Evolutionary conservation across 202 grass and related monocot species (phyloP), one percentile per base, ranked within the genome.

Genomic region (Hordeum pubiflorum): DNA sequence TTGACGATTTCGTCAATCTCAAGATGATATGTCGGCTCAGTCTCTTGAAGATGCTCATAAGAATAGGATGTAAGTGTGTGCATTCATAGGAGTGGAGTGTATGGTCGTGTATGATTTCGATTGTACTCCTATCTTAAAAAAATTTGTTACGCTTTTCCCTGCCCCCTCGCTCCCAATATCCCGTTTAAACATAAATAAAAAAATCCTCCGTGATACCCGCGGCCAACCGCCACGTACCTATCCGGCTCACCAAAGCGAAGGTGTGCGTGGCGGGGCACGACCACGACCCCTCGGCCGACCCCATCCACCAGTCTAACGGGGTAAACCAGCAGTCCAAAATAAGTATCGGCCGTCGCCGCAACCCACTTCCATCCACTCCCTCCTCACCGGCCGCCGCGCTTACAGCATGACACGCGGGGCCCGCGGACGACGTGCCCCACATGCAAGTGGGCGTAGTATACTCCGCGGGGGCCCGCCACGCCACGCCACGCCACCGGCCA

Each of bases 241-340:
- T 18, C 52, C 9, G 21, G 57, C 2, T 33, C 24, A 46, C 2
- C 23, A 5, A 48, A 43, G 36, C 17, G 24, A 33, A 11, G 38
- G 66, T 43, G 44, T 48, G 44, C 44, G 44, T 48, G 44, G 44
- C 44, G 66, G 79, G 67, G 5, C 67, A 80, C 54, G 24, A 59
- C 29, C 44, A 17, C 44, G 44, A 48, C 44, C 23, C 0, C 36
- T 10, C 9, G 24, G 5, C 39, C 27, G 43, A 40, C 40, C 57
- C 75, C 83, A 85, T 10, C 56, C 31, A 55, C 66, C 66, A 73
- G 75, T 79, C 57, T 63, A 63, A 71, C 7, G 12, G 26, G 57
- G 57, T 64, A 78, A 26, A 48, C 43, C 5, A 57, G 24, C 8
- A 57, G 66, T 79, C 75, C 76, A 56, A 56, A 63, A 48, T 41